Evolutionary conservation across 805 yeast species (phyloP), one percentile per base, ranked within the genome.

Genomic region (Kluyveromyces aestuarii): DNA sequence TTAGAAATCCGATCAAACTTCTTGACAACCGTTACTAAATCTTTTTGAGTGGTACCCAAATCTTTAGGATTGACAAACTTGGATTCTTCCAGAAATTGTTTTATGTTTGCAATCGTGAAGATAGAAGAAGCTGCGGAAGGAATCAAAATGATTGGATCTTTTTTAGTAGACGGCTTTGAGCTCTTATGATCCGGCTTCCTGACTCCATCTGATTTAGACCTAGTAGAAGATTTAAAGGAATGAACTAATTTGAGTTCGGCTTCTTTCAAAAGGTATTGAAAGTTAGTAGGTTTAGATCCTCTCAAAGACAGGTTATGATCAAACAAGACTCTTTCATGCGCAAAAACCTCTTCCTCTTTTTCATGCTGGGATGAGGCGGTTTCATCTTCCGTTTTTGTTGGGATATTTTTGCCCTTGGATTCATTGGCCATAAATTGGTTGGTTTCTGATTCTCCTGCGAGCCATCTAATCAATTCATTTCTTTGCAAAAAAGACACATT

Each of bases 401-500:
- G 46, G 49, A 19, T 21, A 27, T 27, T 30, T 16, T 30, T 2
- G 10, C 27, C 37, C 11, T 30, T 30, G 8, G 45, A 33, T 35
- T 42, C 58, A 6, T 50, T 50, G 41, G 63, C 66, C 35, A 82
- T 67, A 60, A 75, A 82, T 47, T 79, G 76, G 53, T 87, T 80
- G 21, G 75, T 72, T 37, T 74, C 79, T 2, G 81, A 71, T 18
- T 79, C 73, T 3, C 96, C 96, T 51, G 75, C 76, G 46, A 91
- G 73, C 89, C 93, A 90, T 30, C 87, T 77, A 48, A 84, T 74
- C 52, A 91, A 74, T 61, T 91, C 96, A 8, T 88, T 82, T 67
- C 95, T 81, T 58, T 88, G 95, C 62, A 87, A 67, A 61, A 91
- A 90, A 49, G 87, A 81, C 61, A 91, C 77, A 53, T 87, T 87